Evolutionary conservation across 1,139 yeast genomes (phyloP), one percentile per base, ranked within the genome.

Genomic region (Saccharomyces hybrid): DNA sequence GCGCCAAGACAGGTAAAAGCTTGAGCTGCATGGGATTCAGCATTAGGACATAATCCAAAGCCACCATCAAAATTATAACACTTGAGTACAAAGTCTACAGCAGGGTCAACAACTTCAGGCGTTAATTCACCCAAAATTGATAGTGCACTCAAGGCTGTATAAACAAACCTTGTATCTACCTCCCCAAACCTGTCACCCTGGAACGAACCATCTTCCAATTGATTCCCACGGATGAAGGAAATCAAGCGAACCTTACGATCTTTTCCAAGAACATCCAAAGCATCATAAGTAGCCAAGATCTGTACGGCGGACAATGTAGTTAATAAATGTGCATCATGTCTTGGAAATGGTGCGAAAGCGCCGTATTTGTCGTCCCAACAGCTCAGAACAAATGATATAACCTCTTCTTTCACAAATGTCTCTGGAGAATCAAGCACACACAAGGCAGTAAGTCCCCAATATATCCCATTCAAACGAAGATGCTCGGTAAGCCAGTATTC

Each of bases 41-140:
- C 91, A 0, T 97, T 97, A 0, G 99, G 99, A 8, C 83, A 82
- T 72, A 88, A 75, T 0, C 99, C 99, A 74, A 88, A 93, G 0
- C 96, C 97, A 3, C 99, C 99, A 68, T 93, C 99, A 66, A 89
- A 93, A 69, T 95, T 95, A 59, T 80, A 84, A 70, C 99, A 95
- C 48, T 68, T 66, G 57, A 79, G 64, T 9, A 91, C 80, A 72
- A 83, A 93, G 0, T 73, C 74, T 1, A 81, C 83, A 0, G 96
- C 88, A 1, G 82, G 82, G 7, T 79, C 83, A 0, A 81, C 84
- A 8, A 88, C 73, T 25, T 82, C 78, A 4, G 74, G 66, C n/a
- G 82, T 80, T 56, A 91, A 73, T 56, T 74, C 80, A 14, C 83
- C 91, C 38, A 93, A 70, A 7, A 93, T 77, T 0, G 88, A 79